phyloP scores from a whole-genome alignment of 1,284 basidiomycete genomes.

The Sphaerobolus stellatus region DNA sequence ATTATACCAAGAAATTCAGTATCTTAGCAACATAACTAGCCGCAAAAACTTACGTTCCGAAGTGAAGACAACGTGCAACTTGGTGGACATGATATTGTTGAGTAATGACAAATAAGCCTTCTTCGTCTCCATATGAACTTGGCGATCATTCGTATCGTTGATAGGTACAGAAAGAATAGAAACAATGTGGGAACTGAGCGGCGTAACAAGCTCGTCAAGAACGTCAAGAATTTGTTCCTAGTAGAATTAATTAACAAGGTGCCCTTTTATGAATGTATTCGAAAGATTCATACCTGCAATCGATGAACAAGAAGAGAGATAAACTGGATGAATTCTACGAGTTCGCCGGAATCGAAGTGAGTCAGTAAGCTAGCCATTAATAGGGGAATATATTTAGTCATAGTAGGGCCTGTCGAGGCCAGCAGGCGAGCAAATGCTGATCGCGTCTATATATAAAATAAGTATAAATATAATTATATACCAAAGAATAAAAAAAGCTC shows the following conservation, averaged over 20 bases:
- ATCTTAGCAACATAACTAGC: slow-evolving; percentile 3
- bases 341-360: slow-evolving; percentile 89
- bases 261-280: background rate
- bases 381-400: slow-evolving; percentile 79
- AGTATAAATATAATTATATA: slow-evolving; percentile 16
- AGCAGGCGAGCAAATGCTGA: slow-evolving; percentile 94
- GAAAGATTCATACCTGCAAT: slow-evolving; percentile 66
- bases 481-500: slow-evolving; percentile 33
- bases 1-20: background rate
- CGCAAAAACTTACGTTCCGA: slow-evolving; percentile 67
- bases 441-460: slow-evolving; percentile 60
- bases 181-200: slow-evolving; percentile 83
- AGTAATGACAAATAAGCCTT: slow-evolving; percentile 88
- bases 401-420: slow-evolving; percentile 81
- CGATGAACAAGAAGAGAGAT: slow-evolving; percentile 89
- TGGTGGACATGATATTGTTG: slow-evolving; percentile 78
- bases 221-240: slow-evolving; percentile 81
- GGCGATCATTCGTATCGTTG: slow-evolving; percentile 87
- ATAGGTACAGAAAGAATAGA: slow-evolving; percentile 80
- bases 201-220: slow-evolving; percentile 87
- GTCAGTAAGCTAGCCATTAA: slow-evolving; percentile 87
- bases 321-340: slow-evolving; percentile 96
- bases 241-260: background rate
- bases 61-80: slow-evolving; percentile 82
- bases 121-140: slow-evolving; percentile 84